Evolutionary conservation across 2,329 filamentous ascomycete species (phyloP).

Genomic region (Furcasterigmium sp.): DNA sequence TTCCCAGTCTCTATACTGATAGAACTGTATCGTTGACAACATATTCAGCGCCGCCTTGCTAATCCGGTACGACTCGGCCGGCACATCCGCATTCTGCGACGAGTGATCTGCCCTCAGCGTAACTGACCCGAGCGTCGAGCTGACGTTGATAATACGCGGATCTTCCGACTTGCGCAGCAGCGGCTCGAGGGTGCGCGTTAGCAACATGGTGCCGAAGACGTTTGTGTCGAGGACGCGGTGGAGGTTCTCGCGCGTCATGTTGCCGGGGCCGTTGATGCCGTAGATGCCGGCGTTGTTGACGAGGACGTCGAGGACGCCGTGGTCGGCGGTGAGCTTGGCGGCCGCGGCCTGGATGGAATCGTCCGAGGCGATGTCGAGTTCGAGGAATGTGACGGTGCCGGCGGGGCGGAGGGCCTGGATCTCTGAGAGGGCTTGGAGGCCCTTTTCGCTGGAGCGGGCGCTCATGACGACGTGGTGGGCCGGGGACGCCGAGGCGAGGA

Average conservation of each 20-base stretch:
- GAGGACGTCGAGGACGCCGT: slow-evolving; percentile 49
- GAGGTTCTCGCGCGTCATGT: slow-evolving; percentile 49
- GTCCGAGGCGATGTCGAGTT: slow-evolving; percentile 56
- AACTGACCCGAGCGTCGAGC: slow-evolving; percentile 25
- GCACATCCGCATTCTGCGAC: slow-evolving; percentile 2
- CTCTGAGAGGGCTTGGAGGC: slow-evolving; percentile 22
- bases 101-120: slow-evolving; percentile 12
- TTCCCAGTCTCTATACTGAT: slow-evolving; percentile 19
- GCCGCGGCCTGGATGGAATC: slow-evolving; percentile 49
- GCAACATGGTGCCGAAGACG: slow-evolving; percentile 19
- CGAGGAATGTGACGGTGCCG: slow-evolving; percentile 50
- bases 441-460: slow-evolving; percentile 28
- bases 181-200: slow-evolving; percentile 23
- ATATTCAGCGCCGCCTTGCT: slow-evolving; percentile 31
- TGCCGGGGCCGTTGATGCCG: slow-evolving; percentile 46
- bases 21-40: slow-evolving; percentile 22
- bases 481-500: slow-evolving; percentile 26
- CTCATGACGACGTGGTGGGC: slow-evolving; percentile 33
- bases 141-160: slow-evolving; percentile 26
- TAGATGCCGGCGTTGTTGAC: slow-evolving; percentile 56
- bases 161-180: slow-evolving; percentile 22
- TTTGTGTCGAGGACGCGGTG: slow-evolving; percentile 41
- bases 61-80: slow-evolving; percentile 22
- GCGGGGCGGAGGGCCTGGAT: slow-evolving; percentile 35
- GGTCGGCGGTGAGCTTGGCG: slow-evolving; percentile 41